phyloP scores from a whole-genome alignment of 768 basidiomycete species.

The Mycena rosella region DNA sequence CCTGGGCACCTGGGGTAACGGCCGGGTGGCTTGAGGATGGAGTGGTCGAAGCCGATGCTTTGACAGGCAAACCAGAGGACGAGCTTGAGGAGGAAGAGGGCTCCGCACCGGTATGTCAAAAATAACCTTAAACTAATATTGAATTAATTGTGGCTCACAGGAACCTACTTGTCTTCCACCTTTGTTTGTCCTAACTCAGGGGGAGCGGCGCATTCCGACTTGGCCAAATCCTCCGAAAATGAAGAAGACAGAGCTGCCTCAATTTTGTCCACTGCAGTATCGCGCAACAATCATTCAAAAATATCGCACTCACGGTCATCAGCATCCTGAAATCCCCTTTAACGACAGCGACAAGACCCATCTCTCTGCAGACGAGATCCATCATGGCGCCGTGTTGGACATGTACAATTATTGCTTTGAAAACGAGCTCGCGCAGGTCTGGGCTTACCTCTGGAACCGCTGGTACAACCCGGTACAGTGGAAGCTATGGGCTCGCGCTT shows the following conservation, averaged over 20 bases:
- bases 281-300: slow-evolving; percentile 28
- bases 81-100: too few species aligned
- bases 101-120: too few species aligned
- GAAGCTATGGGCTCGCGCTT: neutral
- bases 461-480: slow-evolving; percentile 1
- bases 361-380: neutral
- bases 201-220: slow-evolving; percentile 24
- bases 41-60: neutral
- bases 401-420: neutral
- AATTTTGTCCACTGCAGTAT: slow-evolving; percentile 35
- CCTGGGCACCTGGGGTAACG: slow-evolving; percentile 39
- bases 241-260: slow-evolving; percentile 1
- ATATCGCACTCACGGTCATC: slow-evolving; percentile 37
- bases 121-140: too few species aligned
- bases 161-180: slow-evolving; percentile 31
- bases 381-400: neutral
- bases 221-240: slow-evolving; percentile 36
- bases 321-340: slow-evolving; percentile 36
- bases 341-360: slow-evolving; percentile 16
- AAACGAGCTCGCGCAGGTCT: neutral
- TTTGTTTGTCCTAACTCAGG: slow-evolving; percentile 27
- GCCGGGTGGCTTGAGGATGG: slow-evolving; percentile 23
- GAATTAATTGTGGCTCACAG: too few species aligned
- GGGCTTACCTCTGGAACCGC: slow-evolving; percentile 11
- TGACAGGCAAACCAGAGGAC: too few species aligned